phyloP scores from a whole-genome alignment of 2,329 filamentous ascomycete genomes.

The Exophiala mesophila region DNA sequence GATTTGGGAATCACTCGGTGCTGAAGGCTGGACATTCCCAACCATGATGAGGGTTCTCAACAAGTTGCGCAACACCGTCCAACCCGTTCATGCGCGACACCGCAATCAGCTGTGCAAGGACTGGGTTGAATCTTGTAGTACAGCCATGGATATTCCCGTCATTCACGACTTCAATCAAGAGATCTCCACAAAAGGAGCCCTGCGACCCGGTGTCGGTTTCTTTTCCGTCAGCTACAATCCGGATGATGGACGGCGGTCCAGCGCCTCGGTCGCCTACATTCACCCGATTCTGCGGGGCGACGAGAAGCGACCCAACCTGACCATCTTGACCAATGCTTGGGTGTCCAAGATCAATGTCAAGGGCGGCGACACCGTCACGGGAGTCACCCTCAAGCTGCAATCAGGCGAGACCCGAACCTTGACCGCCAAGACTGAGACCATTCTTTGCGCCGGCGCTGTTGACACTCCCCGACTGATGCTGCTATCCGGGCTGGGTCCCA shows the following conservation, averaged over 20 bases:
- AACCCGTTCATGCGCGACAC: constrained; percentile 79
- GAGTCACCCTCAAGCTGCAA: constrained; percentile 64
- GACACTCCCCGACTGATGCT: constrained; percentile 69
- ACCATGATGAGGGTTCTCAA: constrained; percentile 76
- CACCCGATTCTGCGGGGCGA: constrained; percentile 82
- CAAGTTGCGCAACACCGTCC: constrained; percentile 82
- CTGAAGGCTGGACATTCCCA: constrained; percentile 80
- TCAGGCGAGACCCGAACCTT: constrained; percentile 53
- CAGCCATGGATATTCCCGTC: constrained; percentile 72
- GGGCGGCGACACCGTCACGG: constrained; percentile 60
- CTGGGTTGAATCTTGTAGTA: constrained; percentile 77
- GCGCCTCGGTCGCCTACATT: constrained; percentile 85
- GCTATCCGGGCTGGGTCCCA: constrained; percentile 50
- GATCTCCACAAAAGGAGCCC: constrained; percentile 66
- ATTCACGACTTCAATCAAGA: constrained; percentile 82
- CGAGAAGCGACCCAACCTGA: constrained; percentile 77
- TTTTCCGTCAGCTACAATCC: constrained; percentile 90
- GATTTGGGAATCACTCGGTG: constrained; percentile 76
- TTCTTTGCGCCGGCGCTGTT: constrained; percentile 73
- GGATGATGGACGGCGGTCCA: constrained; percentile 76
- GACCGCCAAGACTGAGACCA: constrained; percentile 66
- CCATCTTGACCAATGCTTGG: constrained; percentile 81
- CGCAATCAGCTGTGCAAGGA: constrained; percentile 88
- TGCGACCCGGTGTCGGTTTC: constrained; percentile 77
- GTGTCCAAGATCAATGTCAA: constrained; percentile 72